Base-by-base conservation (phyloP, 805 yeast species). In the Cyberlindnera mrakii region DNA sequence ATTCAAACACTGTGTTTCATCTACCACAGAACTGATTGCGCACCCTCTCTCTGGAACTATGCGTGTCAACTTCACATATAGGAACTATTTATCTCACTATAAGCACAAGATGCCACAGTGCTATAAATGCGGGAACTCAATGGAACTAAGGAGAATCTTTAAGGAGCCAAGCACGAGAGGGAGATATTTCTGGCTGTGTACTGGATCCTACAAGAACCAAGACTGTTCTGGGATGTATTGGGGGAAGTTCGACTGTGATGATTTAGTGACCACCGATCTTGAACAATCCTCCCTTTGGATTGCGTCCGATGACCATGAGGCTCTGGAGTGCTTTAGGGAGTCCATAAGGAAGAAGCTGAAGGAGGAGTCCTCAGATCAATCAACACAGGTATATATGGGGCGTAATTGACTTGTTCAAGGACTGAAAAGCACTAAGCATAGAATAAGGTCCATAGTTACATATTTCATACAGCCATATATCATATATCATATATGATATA, bases 181-280 rank as follows among this genome's bases (percentile, higher is more conserved):
- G 5, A 68, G 69, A 42, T 84, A 84, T 52, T 72, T 80, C 18
- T 84, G 91, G 90, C 67, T 70, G 51, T 84, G 93, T 52, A 71
- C 72, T 43, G 62, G 70, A 6, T 57, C 64, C 18, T 75, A 74
- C 50, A 57, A 54, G 37, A 68, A 67, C 34, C 62, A 64, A 30
- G 74, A 70, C 19, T 78, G 85, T 46, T 61, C 70, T 2, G 69
- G 74, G 1, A 71, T 73, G 39, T 64, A 70, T 43, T 76, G 72
- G 69, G 82, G 80, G 0, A 67, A 73, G 42, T 75, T 77, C 44
- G 55, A 63, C 15, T 50, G 46, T 5, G 54, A 64, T 3, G 57
- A 64, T 32, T 58, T 62, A 20, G 51, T 57, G 8, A 68, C 78
- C 0, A 55, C 57, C 2, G 54, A 63, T 9, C 58, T 58, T 11